Evolutionary conservation across 345 rosid genomes (phyloP).

Genomic region (Brassica rapa): DNA sequence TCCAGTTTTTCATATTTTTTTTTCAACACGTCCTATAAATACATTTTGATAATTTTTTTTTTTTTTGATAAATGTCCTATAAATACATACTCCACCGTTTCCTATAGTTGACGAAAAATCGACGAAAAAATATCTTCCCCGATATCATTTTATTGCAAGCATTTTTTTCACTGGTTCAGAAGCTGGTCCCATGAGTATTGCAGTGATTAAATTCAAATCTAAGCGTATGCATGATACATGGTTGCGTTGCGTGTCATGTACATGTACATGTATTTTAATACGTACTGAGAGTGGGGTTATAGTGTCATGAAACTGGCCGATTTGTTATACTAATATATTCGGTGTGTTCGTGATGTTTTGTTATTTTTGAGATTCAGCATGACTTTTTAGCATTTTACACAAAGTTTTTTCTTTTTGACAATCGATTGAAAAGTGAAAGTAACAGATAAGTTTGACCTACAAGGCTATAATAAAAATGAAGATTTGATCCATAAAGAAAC

Average conservation of each 20-base stretch:
- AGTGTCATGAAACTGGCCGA: conserved; percentile 5
- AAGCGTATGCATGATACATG: conserved; percentile 10
- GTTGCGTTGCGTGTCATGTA: conserved; percentile 13
- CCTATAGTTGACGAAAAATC: neutral
- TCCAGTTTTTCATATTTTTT: neutral
- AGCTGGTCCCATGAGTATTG: conserved; percentile 25
- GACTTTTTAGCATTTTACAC: neutral
- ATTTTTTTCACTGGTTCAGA: conserved; percentile 8
- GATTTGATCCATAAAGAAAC: neutral
- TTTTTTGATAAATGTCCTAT: too few species aligned
- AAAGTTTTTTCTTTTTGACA: neutral
- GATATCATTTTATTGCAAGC: neutral
- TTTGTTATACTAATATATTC: neutral
- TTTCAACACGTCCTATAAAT: neutral
- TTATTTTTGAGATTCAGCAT: neutral
- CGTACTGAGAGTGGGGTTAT: neutral
- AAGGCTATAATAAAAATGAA: neutral
- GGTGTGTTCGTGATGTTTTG: neutral
- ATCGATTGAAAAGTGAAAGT: neutral
- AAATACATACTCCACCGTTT: neutral
- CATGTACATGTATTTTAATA: neutral
- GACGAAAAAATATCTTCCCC: neutral
- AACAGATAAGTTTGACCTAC: neutral
- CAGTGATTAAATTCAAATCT: conserved; percentile 18
- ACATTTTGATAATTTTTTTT: too few species aligned